Conservation (phyloP, 768 basidiomycete species). For the Neoboletus magnificus region DNA sequence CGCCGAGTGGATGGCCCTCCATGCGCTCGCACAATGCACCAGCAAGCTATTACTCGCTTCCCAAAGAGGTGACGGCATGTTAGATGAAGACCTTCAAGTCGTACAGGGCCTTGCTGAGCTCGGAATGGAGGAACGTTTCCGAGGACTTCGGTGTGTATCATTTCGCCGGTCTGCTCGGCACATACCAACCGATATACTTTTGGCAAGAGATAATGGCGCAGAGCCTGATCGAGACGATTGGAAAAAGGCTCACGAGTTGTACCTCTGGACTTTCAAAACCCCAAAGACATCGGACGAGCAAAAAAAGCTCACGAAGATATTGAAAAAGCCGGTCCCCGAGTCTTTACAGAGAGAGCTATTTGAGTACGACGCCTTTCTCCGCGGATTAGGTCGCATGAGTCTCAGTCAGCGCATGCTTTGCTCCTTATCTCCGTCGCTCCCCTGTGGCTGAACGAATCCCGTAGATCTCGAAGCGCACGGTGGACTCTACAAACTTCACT, state of each 20-base stretch:
- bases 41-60: slow-evolving; percentile 57
- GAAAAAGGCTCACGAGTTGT: slow-evolving; percentile 61
- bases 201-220: slow-evolving; percentile 30
- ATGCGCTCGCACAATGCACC: slow-evolving; percentile 67
- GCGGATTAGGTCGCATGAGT: slow-evolving; percentile 72
- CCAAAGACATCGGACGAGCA: slow-evolving; percentile 49
- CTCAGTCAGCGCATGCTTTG: slow-evolving; percentile 55
- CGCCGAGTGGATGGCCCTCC: slow-evolving; percentile 66
- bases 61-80: slow-evolving; percentile 39
- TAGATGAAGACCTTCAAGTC: slow-evolving; percentile 48
- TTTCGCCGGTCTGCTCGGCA: neutral
- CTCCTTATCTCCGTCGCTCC: neutral
- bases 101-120: slow-evolving; percentile 66
- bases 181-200: neutral
- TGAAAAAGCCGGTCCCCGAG: slow-evolving; percentile 46
- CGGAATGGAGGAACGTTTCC: slow-evolving; percentile 68
- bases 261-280: slow-evolving; percentile 58
- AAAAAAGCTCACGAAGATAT: slow-evolving; percentile 55
- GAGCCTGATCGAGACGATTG: slow-evolving; percentile 67
- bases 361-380: slow-evolving; percentile 72
- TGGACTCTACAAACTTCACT: slow-evolving; percentile 81
- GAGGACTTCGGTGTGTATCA: slow-evolving; percentile 21
- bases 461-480: slow-evolving; percentile 82
- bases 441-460: neutral
- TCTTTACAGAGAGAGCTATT: slow-evolving; percentile 61